Percentiles rank a stretch among this genome's conserved stretches.
Conservation (phyloP, 2,329 filamentous ascomycete genomes). For the Xylaria sp. region DNA sequence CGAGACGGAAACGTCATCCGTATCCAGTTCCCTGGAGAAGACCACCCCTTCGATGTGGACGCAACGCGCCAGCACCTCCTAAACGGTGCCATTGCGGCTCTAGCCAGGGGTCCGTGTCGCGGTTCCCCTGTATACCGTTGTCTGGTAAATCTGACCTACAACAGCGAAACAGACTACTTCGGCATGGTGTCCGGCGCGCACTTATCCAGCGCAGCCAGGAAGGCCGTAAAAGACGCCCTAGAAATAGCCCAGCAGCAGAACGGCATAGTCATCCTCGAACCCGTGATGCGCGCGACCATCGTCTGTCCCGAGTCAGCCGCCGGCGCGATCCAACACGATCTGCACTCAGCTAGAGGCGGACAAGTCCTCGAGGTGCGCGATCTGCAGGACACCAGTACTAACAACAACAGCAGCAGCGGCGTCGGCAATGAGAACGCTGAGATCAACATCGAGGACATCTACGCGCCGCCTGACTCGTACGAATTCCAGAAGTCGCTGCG, state of each 20-base stretch:
- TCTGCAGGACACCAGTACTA: slow-evolving; percentile 62
- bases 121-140: slow-evolving; percentile 83
- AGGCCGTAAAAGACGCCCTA: slow-evolving; percentile 76
- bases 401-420: background rate
- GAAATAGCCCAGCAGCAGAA: slow-evolving; percentile 66
- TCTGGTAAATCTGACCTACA: slow-evolving; percentile 75
- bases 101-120: slow-evolving; percentile 85
- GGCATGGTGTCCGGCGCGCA: slow-evolving; percentile 73
- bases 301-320: slow-evolving; percentile 84
- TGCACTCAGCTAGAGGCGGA: slow-evolving; percentile 79
- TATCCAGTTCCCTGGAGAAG: slow-evolving; percentile 60
- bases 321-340: slow-evolving; percentile 83
- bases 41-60: slow-evolving; percentile 61
- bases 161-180: slow-evolving; percentile 73
- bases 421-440: slow-evolving; percentile 1
- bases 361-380: slow-evolving; percentile 77
- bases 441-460: slow-evolving; percentile 81
- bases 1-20: slow-evolving; percentile 77
- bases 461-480: slow-evolving; percentile 88
- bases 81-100: slow-evolving; percentile 83
- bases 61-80: slow-evolving; percentile 70
- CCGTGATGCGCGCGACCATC: slow-evolving; percentile 91
- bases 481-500: slow-evolving; percentile 68
- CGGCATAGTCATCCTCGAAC: slow-evolving; percentile 81
- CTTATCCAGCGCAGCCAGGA: slow-evolving; percentile 70